Evolutionary conservation across 2,329 filamentous ascomycete species (phyloP).

Genomic region (Penicillium sp.): DNA sequence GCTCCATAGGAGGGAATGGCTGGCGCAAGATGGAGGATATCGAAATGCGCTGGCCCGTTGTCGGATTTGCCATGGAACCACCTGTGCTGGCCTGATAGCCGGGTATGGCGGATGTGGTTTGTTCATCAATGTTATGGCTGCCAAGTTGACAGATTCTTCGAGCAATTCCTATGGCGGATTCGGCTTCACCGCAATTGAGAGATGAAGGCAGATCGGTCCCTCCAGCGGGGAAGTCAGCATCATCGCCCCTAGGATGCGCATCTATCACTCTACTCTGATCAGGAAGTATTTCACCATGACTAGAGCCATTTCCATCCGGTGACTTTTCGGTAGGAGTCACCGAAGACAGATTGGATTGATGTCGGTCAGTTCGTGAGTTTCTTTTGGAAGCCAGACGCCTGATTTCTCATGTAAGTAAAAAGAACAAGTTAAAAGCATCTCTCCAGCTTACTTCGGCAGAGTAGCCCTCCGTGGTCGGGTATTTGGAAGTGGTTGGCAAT

Average conservation of each 20-base stretch:
- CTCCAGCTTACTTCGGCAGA: constrained; percentile 11
- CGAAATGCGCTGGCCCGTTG: constrained; percentile 21
- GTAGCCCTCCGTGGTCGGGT: constrained; percentile 1
- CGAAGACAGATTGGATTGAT: neutral
- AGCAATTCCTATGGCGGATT: constrained; percentile 38
- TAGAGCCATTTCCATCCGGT: neutral
- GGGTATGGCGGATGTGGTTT: constrained; percentile 37
- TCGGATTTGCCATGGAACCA: constrained; percentile 6
- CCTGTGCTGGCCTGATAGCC: constrained; percentile 24
- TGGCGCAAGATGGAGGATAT: constrained; percentile 30
- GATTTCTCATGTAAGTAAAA: neutral
- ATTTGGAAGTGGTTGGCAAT: constrained; percentile 15
- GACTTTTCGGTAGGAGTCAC: neutral
- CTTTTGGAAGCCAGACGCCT: neutral
- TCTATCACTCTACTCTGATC: neutral
- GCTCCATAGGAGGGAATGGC: constrained; percentile 29
- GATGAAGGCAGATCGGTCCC: neutral
- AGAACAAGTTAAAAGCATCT: neutral
- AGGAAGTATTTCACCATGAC: neutral
- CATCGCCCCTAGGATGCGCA: neutral
- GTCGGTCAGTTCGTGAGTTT: neutral
- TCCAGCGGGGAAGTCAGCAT: neutral
- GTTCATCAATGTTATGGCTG: constrained; percentile 28
- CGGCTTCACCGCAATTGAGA: constrained; percentile 28
- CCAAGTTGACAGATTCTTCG: constrained; percentile 32